phyloP scores from a whole-genome alignment of 148 eudicot genomes.

The Chenopodium formosanum region DNA sequence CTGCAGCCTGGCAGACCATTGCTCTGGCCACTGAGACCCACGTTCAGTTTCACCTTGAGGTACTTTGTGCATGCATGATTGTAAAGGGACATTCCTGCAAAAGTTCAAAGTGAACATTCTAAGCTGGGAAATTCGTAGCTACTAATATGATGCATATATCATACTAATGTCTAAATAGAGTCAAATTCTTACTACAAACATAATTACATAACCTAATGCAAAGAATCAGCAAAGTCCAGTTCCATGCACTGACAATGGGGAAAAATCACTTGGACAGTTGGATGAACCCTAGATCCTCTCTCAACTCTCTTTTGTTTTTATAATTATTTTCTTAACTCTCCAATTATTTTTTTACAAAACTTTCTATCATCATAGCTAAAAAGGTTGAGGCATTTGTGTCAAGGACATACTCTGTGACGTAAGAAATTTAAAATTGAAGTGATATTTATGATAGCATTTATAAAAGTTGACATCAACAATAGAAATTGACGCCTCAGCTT shows the following conservation, averaged over 20 bases:
- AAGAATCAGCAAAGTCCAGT: background rate
- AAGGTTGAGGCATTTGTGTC: too few relatives aligned
- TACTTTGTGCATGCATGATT: slow-evolving; percentile 61
- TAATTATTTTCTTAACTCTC: too few relatives aligned
- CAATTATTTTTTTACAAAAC: too few relatives aligned
- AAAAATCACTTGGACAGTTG: background rate
- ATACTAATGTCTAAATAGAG: background rate
- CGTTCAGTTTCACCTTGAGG: slow-evolving; percentile 52
- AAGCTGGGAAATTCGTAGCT: background rate
- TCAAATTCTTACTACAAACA: background rate
- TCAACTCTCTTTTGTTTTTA: too few relatives aligned
- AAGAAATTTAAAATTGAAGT: too few relatives aligned
- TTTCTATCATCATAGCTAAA: too few relatives aligned
- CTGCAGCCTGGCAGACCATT: slow-evolving; percentile 60
- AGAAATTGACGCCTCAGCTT: too few relatives aligned
- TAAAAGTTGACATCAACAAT: too few relatives aligned
- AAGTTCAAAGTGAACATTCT: background rate
- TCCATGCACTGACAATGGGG: background rate
- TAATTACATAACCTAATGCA: background rate
- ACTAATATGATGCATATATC: background rate
- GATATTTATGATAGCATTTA: too few relatives aligned
- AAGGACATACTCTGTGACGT: too few relatives aligned
- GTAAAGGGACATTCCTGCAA: slow-evolving; percentile 54
- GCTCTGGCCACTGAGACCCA: slow-evolving; percentile 72
- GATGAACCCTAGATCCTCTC: background rate